A percentile compares a stretch with the other conserved stretches of the same genome.
These are phyloP conservation scores for Hemisphaericaspora subhashii DNA, from an alignment of 1,139 yeast genomes.

Conservation along the genomic window DNA sequence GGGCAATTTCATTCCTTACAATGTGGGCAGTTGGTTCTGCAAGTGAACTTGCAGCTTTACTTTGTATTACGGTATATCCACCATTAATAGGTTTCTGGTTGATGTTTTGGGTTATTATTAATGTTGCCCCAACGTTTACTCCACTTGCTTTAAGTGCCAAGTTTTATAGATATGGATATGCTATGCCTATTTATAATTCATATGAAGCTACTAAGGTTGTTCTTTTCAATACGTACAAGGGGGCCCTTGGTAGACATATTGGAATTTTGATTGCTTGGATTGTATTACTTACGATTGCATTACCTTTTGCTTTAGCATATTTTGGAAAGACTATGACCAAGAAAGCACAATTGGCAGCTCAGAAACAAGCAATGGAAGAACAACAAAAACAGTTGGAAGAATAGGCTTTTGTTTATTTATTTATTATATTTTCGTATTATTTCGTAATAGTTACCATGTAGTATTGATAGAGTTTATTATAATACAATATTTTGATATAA, in stretches of 20 bases:
- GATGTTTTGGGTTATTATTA: constrained; percentile 39
- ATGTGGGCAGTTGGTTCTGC: constrained; percentile 44
- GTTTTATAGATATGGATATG: constrained; percentile 38
- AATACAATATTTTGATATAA: no score
- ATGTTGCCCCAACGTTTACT: constrained; percentile 38
- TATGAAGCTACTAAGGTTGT: constrained; percentile 37
- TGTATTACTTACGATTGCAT: constrained; percentile 24
- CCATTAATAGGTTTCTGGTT: constrained; percentile 45
- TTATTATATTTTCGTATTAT: background rate
- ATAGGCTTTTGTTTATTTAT: background rate
- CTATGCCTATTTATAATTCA: constrained; percentile 38
- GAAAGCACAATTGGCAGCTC: constrained; percentile 19
- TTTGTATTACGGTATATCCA: constrained; percentile 30
- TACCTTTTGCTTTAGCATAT: constrained; percentile 42
- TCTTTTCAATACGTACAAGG: constrained; percentile 36
- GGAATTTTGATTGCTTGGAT: constrained; percentile 37
- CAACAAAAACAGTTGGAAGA: constrained; percentile 10
- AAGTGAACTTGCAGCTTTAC: constrained; percentile 38
- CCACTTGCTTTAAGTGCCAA: constrained; percentile 35
- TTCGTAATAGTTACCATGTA: no score
- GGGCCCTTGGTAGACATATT: constrained; percentile 34
- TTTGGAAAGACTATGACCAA: constrained; percentile 30
- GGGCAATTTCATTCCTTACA: constrained; percentile 42
- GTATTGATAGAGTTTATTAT: no score
- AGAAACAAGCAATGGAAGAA: constrained; percentile 8